Percentiles rank a stretch among this genome's conserved stretches.
Evolutionary conservation across 805 yeast genomes (phyloP).

Genomic region (Saccharomycopsis babjevae): DNA sequence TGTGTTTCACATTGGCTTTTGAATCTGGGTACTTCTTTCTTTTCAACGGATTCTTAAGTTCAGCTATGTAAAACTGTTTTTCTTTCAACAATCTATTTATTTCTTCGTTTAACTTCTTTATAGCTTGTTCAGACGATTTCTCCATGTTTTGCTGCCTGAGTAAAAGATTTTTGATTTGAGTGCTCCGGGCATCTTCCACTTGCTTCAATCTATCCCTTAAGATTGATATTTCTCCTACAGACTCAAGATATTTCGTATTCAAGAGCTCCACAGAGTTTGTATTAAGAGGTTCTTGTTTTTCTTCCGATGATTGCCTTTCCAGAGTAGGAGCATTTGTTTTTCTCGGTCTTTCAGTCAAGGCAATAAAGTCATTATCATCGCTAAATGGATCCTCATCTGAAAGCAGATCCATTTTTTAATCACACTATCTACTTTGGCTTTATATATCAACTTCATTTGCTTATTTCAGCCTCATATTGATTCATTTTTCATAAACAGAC

Average conservation of each 20-base stretch:
- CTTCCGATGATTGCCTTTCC: neutral
- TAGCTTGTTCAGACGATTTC: constrained; percentile 25
- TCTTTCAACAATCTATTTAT: constrained; percentile 42
- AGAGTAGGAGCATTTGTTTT: neutral
- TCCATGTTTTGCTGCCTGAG: constrained; percentile 23
- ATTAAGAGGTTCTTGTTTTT: neutral
- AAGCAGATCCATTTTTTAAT: neutral
- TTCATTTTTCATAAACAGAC: too few species aligned
- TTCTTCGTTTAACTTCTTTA: constrained; percentile 31
- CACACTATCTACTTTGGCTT: too few species aligned
- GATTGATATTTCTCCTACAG: constrained; percentile 76
- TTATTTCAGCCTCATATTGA: too few species aligned
- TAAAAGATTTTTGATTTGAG: constrained; percentile 27
- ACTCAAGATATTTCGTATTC: constrained; percentile 33
- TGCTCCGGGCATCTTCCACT: constrained; percentile 31
- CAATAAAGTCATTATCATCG: constrained; percentile 37
- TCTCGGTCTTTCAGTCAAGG: constrained; percentile 33
- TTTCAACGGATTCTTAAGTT: constrained; percentile 28
- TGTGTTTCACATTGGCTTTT: constrained; percentile 12
- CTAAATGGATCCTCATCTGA: constrained; percentile 26
- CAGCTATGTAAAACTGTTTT: constrained; percentile 43
- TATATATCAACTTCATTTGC: too few species aligned
- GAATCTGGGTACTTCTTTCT: constrained; percentile 1
- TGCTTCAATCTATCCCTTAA: constrained; percentile 53
- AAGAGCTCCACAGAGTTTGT: constrained; percentile 20